These are phyloP conservation scores for Coleophoma crateriformis DNA, from an alignment of 2,329 filamentous ascomycete genomes.

Conservation along the genomic window DNA sequence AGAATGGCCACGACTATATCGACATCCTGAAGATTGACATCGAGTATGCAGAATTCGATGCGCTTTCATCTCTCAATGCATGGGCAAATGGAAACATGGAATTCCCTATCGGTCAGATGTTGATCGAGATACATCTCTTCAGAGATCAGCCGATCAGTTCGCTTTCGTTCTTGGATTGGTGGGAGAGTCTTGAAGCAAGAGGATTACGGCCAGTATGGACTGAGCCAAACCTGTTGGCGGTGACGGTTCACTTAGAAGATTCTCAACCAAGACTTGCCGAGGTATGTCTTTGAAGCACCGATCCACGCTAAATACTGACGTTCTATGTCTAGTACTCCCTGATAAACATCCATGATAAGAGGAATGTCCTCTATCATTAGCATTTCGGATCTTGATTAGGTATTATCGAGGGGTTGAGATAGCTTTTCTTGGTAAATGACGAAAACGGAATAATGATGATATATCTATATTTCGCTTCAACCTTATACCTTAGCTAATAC, in stretches of 20 bases:
- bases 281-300: slow-evolving; percentile 1
- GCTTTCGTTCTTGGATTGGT: slow-evolving; percentile 21
- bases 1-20: slow-evolving; percentile 27
- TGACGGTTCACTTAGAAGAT: slow-evolving; percentile 15
- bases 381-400: no score
- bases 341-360: slow-evolving; percentile 3
- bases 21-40: slow-evolving; percentile 32
- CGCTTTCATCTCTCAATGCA: slow-evolving; percentile 14
- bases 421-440: no score
- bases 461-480: no score
- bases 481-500: no score
- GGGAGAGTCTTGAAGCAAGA: slow-evolving; percentile 22
- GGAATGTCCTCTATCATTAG: neutral
- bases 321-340: slow-evolving; percentile 2
- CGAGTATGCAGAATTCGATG: slow-evolving; percentile 26
- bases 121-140: slow-evolving; percentile 20
- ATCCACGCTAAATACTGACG: neutral
- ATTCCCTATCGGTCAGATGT: slow-evolving; percentile 20
- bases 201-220: slow-evolving; percentile 21
- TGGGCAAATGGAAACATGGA: slow-evolving; percentile 3
- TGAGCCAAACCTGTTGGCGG: slow-evolving; percentile 20
- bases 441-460: no score
- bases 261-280: slow-evolving; percentile 14
- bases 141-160: slow-evolving; percentile 10
- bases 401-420: no score